Evolutionary conservation across 805 yeast species (phyloP), one percentile per base, ranked within the genome.

Genomic region (Sugiyamaella boreocaroliniensis): DNA sequence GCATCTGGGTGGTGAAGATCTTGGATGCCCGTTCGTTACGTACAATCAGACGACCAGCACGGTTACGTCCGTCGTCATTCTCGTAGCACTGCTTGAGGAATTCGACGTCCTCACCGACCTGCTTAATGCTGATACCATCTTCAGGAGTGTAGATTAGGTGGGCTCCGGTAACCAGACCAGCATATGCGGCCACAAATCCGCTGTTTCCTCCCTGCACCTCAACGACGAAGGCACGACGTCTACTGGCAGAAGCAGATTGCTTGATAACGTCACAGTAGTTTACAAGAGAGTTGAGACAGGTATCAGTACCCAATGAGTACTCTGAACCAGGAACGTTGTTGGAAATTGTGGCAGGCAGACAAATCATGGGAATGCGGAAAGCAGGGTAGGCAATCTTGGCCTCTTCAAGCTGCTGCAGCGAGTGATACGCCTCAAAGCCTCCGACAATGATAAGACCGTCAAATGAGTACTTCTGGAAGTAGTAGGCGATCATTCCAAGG

Each of bases 271-370:
- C 99, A 73, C 98, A 92, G 75, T 93, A 93, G 53, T 85, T 82
- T 57, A 89, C 89, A 63, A 93, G 76, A 9, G 93, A 75, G 71
- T 93, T 93, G 75, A 93, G 75, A 75, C 99, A 95, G 10, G 99
- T 93, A 68, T 93, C 99, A 11, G 89, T 78, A 54, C 99, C 99
- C 54, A 93, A 72, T 0, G 97, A 89, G 70, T 89, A 89, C 71
- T 93, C 97, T 1, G 98, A 85, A 55, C 99, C 99, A n/a, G 99
- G 99, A 48, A 93, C 98, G 63, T 93, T 93, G 73, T 93, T 93
- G 15, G 97, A 89, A 58, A 93, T 88, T 1, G 99, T 93, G 2
- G 98, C 92, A 10, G 99, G 99, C 59, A 93, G 77, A 61, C 88
- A 81, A 43, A 87, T 86, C 87, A 92, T 84, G 57, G 99, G 99